Percentiles rank a stretch among this genome's conserved stretches.
phyloP scores from a whole-genome alignment of 1,284 basidiomycete species.

The Moesziomyces parantarcticus region DNA sequence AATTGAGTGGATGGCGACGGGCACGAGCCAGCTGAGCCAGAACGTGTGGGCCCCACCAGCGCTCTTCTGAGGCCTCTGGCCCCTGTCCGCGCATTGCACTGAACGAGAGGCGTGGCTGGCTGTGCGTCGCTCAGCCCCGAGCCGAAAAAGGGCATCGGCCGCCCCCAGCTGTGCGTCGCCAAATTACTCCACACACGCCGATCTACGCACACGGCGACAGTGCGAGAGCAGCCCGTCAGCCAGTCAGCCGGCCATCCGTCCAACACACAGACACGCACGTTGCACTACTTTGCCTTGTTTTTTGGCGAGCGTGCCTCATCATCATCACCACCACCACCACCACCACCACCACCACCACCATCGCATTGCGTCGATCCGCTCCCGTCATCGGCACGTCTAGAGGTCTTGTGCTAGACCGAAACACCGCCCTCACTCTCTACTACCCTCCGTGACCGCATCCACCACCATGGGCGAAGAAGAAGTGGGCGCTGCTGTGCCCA shows the following conservation, averaged over 20 bases:
- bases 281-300: neutral
- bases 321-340: neutral
- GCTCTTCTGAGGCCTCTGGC: too few relatives aligned
- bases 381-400: neutral
- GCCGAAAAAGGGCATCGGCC: too few relatives aligned
- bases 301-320: neutral
- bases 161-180: too few relatives aligned
- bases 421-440: neutral
- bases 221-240: too few relatives aligned
- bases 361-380: neutral
- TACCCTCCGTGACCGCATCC: neutral
- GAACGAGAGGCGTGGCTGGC: too few relatives aligned
- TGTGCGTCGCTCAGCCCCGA: too few relatives aligned
- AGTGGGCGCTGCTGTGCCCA: constrained; percentile 51
- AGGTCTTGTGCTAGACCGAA: neutral
- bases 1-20: too few relatives aligned
- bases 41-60: too few relatives aligned
- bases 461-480: constrained; percentile 55
- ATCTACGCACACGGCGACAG: too few relatives aligned
- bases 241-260: too few relatives aligned
- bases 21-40: too few relatives aligned
- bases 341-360: neutral
- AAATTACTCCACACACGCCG: neutral
- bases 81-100: too few relatives aligned
- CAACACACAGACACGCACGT: neutral